A percentile compares a stretch with the other conserved stretches of the same genome.
These are phyloP conservation scores for Aspergillus heteromorphus DNA, from an alignment of 495 filamentous ascomycete species.

Conservation along the genomic window DNA sequence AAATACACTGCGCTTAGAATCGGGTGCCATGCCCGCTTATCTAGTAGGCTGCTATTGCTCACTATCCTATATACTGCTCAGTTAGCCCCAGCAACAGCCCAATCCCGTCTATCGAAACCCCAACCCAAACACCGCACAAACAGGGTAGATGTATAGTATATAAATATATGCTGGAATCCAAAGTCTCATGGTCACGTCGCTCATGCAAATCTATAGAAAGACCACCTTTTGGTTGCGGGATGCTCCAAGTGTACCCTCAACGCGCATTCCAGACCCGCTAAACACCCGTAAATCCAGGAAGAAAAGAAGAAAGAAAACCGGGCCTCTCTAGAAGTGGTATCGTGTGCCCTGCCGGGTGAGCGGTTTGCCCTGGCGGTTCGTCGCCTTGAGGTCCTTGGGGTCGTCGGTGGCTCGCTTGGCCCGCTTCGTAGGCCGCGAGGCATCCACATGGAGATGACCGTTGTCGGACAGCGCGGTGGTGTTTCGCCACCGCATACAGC, in stretches of 20 bases:
- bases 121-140: neutral
- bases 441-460: conserved; percentile 78
- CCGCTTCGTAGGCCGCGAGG: conserved; percentile 59
- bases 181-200: conserved; percentile 19
- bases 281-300: conserved; percentile 5
- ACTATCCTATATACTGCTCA: too few species aligned
- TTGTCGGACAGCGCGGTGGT: conserved; percentile 66
- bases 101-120: neutral
- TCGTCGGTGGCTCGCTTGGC: conserved; percentile 50
- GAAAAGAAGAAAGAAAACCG: neutral
- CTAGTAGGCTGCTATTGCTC: too few species aligned
- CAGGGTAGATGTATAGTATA: neutral
- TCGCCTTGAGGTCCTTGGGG: conserved; percentile 37
- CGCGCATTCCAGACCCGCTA: conserved; percentile 3
- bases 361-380: conserved; percentile 44
- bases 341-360: conserved; percentile 44
- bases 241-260: conserved; percentile 5
- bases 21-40: too few species aligned
- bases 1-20: too few species aligned
- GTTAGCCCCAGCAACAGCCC: neutral
- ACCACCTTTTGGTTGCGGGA: conserved; percentile 2
- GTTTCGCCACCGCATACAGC: conserved; percentile 82
- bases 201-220: conserved; percentile 15
- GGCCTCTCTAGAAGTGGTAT: conserved; percentile 30
- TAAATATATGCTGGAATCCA: conserved; percentile 3